A percentile compares a stretch with the other conserved stretches of the same genome.
Evolutionary conservation across 2,329 filamentous ascomycete species (phyloP).

Genomic region (Teratosphaeriaceae sp.): DNA sequence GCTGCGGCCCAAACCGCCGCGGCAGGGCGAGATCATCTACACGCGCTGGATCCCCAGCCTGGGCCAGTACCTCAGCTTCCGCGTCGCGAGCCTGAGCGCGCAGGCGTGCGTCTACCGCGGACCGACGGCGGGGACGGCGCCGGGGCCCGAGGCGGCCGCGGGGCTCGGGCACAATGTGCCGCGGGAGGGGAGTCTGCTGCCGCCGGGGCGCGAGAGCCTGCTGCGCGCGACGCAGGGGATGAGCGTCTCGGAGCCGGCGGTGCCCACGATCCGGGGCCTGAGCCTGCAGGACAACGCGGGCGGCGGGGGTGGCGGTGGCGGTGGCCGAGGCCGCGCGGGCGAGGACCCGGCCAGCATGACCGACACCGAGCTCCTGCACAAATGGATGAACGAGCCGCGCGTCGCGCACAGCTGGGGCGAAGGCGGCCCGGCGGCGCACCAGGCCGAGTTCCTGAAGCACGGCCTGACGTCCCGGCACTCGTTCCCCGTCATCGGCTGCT

Average conservation of each 20-base stretch:
- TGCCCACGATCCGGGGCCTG: constrained; percentile 2
- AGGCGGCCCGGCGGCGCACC: constrained; percentile 49
- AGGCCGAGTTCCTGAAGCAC: constrained; percentile 61
- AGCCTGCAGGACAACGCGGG: constrained; percentile 1
- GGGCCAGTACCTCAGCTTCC: constrained; percentile 80
- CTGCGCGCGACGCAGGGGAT: background rate
- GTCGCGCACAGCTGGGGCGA: constrained; percentile 81
- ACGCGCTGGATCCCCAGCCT: constrained; percentile 77
- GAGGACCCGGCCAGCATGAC: constrained; percentile 29
- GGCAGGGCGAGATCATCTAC: constrained; percentile 89
- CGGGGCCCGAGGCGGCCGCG: constrained; percentile 8
- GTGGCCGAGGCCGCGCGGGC: background rate
- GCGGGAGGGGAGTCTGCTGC: no score
- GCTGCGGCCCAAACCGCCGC: constrained; percentile 76
- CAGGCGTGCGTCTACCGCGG: constrained; percentile 60
- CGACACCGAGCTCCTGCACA: constrained; percentile 65
- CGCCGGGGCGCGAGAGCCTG: background rate
- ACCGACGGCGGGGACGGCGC: constrained; percentile 31
- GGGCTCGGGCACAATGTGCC: no score
- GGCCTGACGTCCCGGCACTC: constrained; percentile 64
- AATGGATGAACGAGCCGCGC: constrained; percentile 83
- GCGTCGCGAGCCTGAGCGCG: constrained; percentile 66
- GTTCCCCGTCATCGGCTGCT: constrained; percentile 87
- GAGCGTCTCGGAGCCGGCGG: constrained; percentile 15
- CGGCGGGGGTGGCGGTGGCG: constrained; percentile 14